These are phyloP conservation scores for Excoecaria cochinchinensis DNA, from an alignment of 345 rosid species.

Conservation along the genomic window DNA sequence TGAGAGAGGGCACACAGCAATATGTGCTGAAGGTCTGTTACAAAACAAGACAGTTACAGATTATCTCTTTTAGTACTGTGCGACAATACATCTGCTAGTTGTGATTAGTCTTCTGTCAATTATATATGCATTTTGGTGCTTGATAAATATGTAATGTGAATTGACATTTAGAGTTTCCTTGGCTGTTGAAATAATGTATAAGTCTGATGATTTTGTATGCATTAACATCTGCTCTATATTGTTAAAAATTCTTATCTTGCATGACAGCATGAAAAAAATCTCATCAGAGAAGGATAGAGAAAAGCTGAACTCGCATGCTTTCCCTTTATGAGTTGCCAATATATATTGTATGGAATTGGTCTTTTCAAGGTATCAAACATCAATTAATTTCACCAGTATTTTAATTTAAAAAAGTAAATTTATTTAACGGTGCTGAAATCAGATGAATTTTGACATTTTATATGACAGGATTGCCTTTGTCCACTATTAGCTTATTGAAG, in stretches of 20 bases:
- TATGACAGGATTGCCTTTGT: neutral
- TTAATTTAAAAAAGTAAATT: too few species aligned
- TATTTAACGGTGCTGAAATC: too few species aligned
- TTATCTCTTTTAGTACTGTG: neutral
- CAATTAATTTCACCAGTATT: too few species aligned
- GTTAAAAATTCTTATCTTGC: neutral
- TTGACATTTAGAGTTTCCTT: neutral
- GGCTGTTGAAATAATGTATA: neutral
- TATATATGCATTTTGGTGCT: neutral
- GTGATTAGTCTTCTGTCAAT: neutral
- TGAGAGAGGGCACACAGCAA: neutral
- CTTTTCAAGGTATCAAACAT: too few species aligned
- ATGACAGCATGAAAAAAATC: neutral
- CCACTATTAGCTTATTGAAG: neutral
- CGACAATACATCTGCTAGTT: neutral
- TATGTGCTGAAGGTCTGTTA: neutral
- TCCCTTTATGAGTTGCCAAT: too few species aligned
- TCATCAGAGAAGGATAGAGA: too few species aligned
- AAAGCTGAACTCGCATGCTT: too few species aligned
- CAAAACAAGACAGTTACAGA: neutral
- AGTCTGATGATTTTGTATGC: neutral
- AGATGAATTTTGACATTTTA: too few species aligned
- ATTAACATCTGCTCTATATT: neutral
- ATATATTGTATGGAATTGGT: too few species aligned
- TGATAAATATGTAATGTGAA: neutral